phyloP scores from a whole-genome alignment of 2,329 filamentous ascomycete species.

The Aspergillus oerlinghausenensis region DNA sequence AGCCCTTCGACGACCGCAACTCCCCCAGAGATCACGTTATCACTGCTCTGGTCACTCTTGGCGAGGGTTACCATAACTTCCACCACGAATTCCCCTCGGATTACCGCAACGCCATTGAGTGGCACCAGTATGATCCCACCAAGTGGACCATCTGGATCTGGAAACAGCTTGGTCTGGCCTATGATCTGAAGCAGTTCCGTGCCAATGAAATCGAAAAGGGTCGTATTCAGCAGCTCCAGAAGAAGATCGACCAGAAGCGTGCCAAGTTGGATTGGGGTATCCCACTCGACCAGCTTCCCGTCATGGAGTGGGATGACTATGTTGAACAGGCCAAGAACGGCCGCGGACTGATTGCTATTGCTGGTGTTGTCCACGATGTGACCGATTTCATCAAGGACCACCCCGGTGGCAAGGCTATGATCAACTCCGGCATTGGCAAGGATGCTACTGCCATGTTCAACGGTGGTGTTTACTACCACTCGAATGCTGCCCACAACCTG shows the following conservation, averaged over 20 bases:
- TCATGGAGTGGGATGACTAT: slow-evolving; percentile 83
- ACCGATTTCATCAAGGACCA: slow-evolving; percentile 82
- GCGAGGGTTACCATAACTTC: slow-evolving; percentile 92
- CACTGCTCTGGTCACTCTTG: slow-evolving; percentile 78
- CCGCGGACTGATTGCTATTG: slow-evolving; percentile 70
- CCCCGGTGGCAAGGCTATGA: slow-evolving; percentile 85
- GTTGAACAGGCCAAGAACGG: slow-evolving; percentile 72
- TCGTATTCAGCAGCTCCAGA: slow-evolving; percentile 80
- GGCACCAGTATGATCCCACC: slow-evolving; percentile 88
- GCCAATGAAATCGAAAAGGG: slow-evolving; percentile 91
- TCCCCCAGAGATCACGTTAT: slow-evolving; percentile 83
- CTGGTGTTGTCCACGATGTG: slow-evolving; percentile 82
- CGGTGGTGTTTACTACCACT: slow-evolving; percentile 84
- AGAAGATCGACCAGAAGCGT: slow-evolving; percentile 88
- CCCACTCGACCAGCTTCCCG: slow-evolving; percentile 78
- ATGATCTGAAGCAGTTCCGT: slow-evolving; percentile 86
- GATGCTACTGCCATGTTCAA: slow-evolving; percentile 90
- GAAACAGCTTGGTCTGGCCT: slow-evolving; percentile 80
- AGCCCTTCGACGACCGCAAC: slow-evolving; percentile 91
- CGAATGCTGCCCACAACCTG: slow-evolving; percentile 84
- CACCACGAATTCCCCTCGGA: slow-evolving; percentile 92
- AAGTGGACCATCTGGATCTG: slow-evolving; percentile 84
- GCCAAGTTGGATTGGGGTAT: slow-evolving; percentile 78
- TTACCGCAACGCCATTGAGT: slow-evolving; percentile 87
- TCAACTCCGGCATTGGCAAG: slow-evolving; percentile 76